phyloP scores from a whole-genome alignment of 805 yeast species.

The Kodamaea kakaduensis region DNA sequence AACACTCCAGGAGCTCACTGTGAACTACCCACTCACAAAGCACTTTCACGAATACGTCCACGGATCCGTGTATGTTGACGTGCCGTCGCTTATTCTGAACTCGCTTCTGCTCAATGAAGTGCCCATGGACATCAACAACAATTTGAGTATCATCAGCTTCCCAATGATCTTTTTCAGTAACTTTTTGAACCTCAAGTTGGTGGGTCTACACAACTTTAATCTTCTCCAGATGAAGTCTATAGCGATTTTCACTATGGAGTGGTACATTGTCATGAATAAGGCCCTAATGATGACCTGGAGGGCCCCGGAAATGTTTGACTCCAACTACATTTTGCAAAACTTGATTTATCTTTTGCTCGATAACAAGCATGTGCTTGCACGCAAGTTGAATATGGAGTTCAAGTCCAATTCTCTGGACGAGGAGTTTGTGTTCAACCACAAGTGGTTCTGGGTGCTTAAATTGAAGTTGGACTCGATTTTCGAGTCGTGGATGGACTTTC shows the following conservation, averaged over 20 bases:
- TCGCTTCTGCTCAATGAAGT: constrained; percentile 13
- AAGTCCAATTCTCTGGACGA: constrained; percentile 9
- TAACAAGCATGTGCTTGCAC: constrained; percentile 15
- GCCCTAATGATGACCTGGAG: constrained; percentile 28
- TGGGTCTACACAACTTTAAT: constrained; percentile 24
- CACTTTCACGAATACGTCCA: constrained; percentile 16
- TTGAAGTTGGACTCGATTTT: constrained; percentile 20
- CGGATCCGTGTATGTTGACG: constrained; percentile 10
- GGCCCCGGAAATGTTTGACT: constrained; percentile 20
- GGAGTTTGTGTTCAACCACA: constrained; percentile 22
- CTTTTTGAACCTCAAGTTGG: constrained; percentile 26
- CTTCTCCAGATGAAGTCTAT: constrained; percentile 26
- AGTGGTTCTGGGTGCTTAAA: constrained; percentile 25
- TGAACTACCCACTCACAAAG: constrained; percentile 15
- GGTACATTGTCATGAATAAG: constrained; percentile 43
- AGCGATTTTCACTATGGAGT: constrained; percentile 39
- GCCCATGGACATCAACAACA: constrained; percentile 38
- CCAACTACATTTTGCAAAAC: constrained; percentile 40
- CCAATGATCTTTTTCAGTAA: constrained; percentile 43
- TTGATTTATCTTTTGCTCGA: constrained; percentile 46
- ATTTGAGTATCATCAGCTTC: constrained; percentile 47
- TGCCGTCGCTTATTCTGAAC: constrained; percentile 13
- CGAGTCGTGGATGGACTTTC: constrained; percentile 23
- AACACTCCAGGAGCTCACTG: constrained; percentile 47
- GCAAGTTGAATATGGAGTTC: constrained; percentile 4